Evolutionary conservation across 345 rosid genomes (phyloP), one percentile per base, ranked within the genome.

Genomic region (Lepidium africanum): DNA sequence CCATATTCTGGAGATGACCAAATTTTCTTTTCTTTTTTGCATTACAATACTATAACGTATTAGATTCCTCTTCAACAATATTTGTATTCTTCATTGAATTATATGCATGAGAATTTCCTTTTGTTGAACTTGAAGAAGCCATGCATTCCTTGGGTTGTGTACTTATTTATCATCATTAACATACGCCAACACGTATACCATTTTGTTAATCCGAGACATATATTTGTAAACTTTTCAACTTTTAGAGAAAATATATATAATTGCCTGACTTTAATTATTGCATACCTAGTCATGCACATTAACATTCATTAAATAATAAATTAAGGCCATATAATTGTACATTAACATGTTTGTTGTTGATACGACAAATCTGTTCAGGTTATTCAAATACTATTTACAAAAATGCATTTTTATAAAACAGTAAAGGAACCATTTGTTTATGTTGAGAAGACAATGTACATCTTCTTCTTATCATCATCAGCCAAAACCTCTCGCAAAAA

Each of bases 251-350:
- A 11, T 2, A 63, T 57, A 39, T 64, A 56, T 6, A 72, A 57
- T 19, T 11, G 7, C 10, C 21, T 11, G 36, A 57, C 71, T 65
- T 40, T 32, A 49, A 50, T 58, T n/a, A 59, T 59, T 73, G 72
- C 55, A 65, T 36, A 59, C 46, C 72, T 65, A 73, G 72, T 73
- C 72, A 73, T 65, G 72, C 72, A 66, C 77, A 58, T 23, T 50
- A 65, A 66, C 61, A 50, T 59, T 58, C 11, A 30, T 49, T 56
- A 46, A 65, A 16, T 48, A 49, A 33, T 19, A 65, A 65, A 49
- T 11, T 40, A 56, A 47, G 25, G 50, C 21, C 65, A 65, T 42
- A 65, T 72, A 57, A 57, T 72, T 58, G 71, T 5, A 51, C 67
- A 33, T 12, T 55, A 45, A 47, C 58, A 73, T 65, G 72, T 65